Percentiles rank a stretch among this genome's conserved stretches.
These are phyloP conservation scores for Aspergillus sclerotioniger DNA, from an alignment of 495 filamentous ascomycete species.

Conservation along the genomic window DNA sequence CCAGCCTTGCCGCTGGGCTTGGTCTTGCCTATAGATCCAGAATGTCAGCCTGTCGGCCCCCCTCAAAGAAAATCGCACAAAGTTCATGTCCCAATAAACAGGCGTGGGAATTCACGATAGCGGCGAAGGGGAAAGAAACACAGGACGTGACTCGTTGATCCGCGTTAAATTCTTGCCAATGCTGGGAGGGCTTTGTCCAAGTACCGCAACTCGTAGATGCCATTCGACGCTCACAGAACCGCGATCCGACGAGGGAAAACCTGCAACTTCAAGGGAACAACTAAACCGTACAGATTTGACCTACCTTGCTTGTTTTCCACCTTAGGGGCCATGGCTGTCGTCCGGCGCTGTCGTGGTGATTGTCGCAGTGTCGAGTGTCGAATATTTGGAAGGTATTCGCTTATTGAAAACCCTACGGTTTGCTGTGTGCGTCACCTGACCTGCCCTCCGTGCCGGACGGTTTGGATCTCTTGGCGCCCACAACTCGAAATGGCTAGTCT, in stretches of 20 bases:
- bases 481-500: not conserved
- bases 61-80: slow-evolving; percentile 12
- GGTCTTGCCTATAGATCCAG: slow-evolving; percentile 57
- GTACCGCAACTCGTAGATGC: not conserved
- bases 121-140: not conserved
- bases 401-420: slow-evolving; percentile 46
- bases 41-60: slow-evolving; percentile 13
- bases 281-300: slow-evolving; percentile 23
- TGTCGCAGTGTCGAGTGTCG: slow-evolving; percentile 43
- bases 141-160: not conserved
- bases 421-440: slow-evolving; percentile 52
- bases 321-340: slow-evolving; percentile 72
- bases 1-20: slow-evolving; percentile 76
- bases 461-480: slow-evolving; percentile 19
- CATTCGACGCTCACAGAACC: slow-evolving; percentile 10
- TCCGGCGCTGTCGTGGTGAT: slow-evolving; percentile 52
- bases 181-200: not conserved
- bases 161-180: not conserved
- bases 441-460: slow-evolving; percentile 13
- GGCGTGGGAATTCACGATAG: too few relatives aligned
- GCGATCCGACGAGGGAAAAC: slow-evolving; percentile 11
- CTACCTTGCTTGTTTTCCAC: slow-evolving; percentile 67
- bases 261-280: slow-evolving; percentile 32
- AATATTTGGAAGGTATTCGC: slow-evolving; percentile 46
- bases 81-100: not conserved